phyloP scores from a whole-genome alignment of 2,329 filamentous ascomycete genomes.

The Lithohypha guttulata region DNA sequence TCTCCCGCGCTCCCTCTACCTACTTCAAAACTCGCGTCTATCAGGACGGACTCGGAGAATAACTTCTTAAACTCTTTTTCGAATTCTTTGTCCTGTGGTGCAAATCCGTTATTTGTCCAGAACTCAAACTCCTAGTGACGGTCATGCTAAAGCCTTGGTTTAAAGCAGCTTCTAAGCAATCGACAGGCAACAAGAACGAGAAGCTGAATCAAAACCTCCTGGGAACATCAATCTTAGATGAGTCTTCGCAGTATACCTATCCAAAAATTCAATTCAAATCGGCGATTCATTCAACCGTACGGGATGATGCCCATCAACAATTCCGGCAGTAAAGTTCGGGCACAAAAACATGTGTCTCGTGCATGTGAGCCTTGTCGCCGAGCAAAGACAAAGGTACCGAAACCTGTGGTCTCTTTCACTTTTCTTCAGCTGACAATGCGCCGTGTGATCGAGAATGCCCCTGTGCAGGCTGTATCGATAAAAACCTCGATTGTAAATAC shows the following conservation, averaged over 20 bases:
- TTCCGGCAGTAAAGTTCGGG: no score
- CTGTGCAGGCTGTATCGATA: constrained; percentile 27
- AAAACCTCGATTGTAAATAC: constrained; percentile 27
- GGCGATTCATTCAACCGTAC: no score
- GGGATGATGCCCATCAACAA: no score
- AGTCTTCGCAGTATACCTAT: no score
- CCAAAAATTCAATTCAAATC: no score
- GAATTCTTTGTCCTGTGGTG: constrained; percentile 92
- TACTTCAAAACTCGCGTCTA: constrained; percentile 83
- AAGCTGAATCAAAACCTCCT: constrained; percentile 68
- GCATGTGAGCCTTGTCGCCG: no score
- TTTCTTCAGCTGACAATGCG: no score
- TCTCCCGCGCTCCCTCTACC: constrained; percentile 80
- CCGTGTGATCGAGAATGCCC: constrained; percentile 27
- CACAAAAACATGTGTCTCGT: no score
- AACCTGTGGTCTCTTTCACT: no score
- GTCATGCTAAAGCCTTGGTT: constrained; percentile 94
- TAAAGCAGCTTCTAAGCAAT: constrained; percentile 55
- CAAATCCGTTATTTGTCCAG: constrained; percentile 89
- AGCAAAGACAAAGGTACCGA: no score
- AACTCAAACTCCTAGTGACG: constrained; percentile 75
- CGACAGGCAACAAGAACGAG: constrained; percentile 65
- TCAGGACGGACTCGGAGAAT: constrained; percentile 87
- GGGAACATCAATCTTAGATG: no score
- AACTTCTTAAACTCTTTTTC: constrained; percentile 74